Percentiles rank a stretch among this genome's conserved stretches.
phyloP scores from a whole-genome alignment of 495 filamentous ascomycete genomes.

The Penicillium macrosclerotiorum region DNA sequence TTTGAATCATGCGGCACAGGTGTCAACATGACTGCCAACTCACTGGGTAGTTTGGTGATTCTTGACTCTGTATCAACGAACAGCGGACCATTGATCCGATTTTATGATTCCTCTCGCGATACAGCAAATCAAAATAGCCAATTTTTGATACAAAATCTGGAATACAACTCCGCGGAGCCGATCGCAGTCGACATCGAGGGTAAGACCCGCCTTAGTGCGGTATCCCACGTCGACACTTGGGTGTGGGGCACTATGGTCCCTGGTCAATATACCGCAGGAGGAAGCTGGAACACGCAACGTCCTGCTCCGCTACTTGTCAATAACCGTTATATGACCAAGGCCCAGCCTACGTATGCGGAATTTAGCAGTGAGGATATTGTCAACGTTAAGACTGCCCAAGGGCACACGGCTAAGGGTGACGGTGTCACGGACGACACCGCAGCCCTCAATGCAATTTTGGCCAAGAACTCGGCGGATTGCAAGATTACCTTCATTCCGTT shows the following conservation, averaged over 20 bases:
- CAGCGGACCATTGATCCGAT: conserved; percentile 50
- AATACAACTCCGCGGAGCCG: conserved; percentile 22
- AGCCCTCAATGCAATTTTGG: conserved; percentile 51
- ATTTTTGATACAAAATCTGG: conserved; percentile 36
- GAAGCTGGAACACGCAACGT: conserved; percentile 18
- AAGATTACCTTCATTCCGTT: conserved; percentile 60
- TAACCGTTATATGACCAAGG: conserved; percentile 31
- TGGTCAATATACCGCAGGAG: conserved; percentile 28
- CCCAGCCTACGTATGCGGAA: conserved; percentile 52
- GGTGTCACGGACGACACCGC: conserved; percentile 43
- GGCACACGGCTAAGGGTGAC: conserved; percentile 36
- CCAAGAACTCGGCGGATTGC: conserved; percentile 43
- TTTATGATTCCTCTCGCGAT: conserved; percentile 42
- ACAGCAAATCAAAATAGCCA: conserved; percentile 33
- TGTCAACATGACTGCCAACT: conserved; percentile 33
- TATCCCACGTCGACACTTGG: conserved; percentile 43
- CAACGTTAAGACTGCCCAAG: conserved; percentile 49
- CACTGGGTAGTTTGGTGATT: conserved; percentile 52
- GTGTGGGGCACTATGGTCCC: conserved; percentile 39
- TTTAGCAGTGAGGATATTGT: conserved; percentile 38
- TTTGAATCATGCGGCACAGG: conserved; percentile 34
- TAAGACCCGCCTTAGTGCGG: conserved; percentile 43
- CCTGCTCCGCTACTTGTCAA: conserved; percentile 18
- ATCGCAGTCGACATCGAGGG: conserved; percentile 34
- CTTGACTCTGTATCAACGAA: conserved; percentile 40